phyloP scores from a whole-genome alignment of 768 basidiomycete genomes.

The Lepiota brunneoincarnata region DNA sequence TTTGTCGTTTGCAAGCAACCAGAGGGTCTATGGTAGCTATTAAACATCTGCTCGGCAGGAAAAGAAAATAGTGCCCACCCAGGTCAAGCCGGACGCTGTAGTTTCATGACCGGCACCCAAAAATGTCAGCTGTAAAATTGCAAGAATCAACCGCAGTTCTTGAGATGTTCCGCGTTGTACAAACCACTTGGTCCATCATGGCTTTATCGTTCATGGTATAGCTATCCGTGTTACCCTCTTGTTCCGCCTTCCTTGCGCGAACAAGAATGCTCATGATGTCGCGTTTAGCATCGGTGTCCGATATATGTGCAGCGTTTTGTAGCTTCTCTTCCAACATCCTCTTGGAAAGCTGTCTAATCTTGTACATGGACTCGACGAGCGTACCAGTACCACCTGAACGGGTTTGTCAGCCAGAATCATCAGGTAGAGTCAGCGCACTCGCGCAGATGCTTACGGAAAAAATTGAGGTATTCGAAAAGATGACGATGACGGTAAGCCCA shows the following conservation, averaged over 20 bases:
- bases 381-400: slow-evolving; percentile 11
- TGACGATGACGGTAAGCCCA: slow-evolving; percentile 27
- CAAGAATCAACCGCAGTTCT: neutral
- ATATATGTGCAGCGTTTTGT: slow-evolving; percentile 21
- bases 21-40: slow-evolving; percentile 35
- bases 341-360: slow-evolving; percentile 30
- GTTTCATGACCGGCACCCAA: slow-evolving; percentile 46
- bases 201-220: slow-evolving; percentile 34
- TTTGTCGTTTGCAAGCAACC: slow-evolving; percentile 51
- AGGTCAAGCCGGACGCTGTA: slow-evolving; percentile 45
- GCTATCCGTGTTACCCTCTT: slow-evolving; percentile 18
- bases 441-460: slow-evolving; percentile 14
- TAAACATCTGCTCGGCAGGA: neutral
- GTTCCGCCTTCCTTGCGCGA: slow-evolving; percentile 29
- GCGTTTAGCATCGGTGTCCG: slow-evolving; percentile 29
- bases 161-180: neutral
- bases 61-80: slow-evolving; percentile 30
- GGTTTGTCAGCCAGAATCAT: neutral
- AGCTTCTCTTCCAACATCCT: slow-evolving; percentile 32
- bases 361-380: slow-evolving; percentile 29
- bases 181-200: slow-evolving; percentile 39
- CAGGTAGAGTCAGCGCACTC: neutral
- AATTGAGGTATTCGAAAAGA: slow-evolving; percentile 14
- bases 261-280: slow-evolving; percentile 41
- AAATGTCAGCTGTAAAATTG: slow-evolving; percentile 38